These are phyloP conservation scores for Colletotrichum agaves DNA, from an alignment of 2,329 filamentous ascomycete species.

Conservation along the genomic window DNA sequence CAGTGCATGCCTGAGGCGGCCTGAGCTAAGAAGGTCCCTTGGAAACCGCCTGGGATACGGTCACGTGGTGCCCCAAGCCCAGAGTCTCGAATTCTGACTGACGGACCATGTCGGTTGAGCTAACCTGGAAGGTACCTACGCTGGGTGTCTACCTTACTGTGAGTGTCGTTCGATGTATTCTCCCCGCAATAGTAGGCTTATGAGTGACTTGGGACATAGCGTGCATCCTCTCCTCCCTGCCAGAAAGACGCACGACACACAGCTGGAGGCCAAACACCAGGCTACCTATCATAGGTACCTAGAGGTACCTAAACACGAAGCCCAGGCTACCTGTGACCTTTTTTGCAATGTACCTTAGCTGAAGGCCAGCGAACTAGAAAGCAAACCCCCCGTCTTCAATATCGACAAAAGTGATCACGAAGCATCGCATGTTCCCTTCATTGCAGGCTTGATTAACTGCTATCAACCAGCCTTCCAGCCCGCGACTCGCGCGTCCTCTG, in stretches of 20 bases:
- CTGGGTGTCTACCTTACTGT: no score
- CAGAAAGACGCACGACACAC: constrained; percentile 9
- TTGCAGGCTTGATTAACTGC: not conserved
- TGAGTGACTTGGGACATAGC: constrained; percentile 47
- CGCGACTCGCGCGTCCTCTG: not conserved
- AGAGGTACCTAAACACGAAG: not conserved
- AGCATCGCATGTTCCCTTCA: not conserved
- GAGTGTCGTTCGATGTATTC: constrained; percentile 24
- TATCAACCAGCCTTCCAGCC: not conserved
- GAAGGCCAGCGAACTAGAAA: not conserved
- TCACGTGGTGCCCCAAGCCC: constrained; percentile 31
- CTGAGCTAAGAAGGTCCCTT: not conserved
- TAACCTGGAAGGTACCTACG: constrained; percentile 2
- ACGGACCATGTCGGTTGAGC: not conserved
- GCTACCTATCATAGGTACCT: not conserved
- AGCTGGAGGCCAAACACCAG: not conserved
- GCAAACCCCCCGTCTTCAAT: not conserved
- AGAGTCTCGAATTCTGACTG: constrained; percentile 35
- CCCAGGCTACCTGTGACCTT: not conserved
- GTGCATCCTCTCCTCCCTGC: constrained; percentile 7
- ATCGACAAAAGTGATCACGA: not conserved
- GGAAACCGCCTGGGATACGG: not conserved
- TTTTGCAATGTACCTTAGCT: not conserved
- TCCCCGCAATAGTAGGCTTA: constrained; percentile 46
- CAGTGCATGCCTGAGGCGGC: not conserved